These are phyloP conservation scores for Pichia cabralensis DNA, from an alignment of 805 yeast species.

Conservation along the genomic window DNA sequence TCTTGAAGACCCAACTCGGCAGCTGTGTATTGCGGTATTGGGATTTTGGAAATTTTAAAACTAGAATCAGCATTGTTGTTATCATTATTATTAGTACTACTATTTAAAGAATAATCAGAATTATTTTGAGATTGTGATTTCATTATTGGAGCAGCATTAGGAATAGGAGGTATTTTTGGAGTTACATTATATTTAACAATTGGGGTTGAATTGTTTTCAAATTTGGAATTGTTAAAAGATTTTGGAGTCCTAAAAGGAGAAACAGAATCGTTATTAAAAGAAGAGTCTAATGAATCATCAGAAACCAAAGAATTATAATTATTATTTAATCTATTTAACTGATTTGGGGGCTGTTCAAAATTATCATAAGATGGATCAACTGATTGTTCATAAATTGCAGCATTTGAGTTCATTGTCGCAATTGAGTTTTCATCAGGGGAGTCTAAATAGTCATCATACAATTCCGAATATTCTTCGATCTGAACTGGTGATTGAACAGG, in stretches of 20 bases:
- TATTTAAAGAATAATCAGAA: no score
- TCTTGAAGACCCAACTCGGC: no score
- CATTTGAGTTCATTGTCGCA: conserved; percentile 5
- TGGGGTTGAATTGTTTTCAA: conserved; percentile 4
- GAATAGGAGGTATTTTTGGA: background rate
- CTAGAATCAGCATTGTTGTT: no score
- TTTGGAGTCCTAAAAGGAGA: conserved; percentile 2
- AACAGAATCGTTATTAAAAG: conserved; percentile 1
- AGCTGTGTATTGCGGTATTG: no score
- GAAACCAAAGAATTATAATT: background rate
- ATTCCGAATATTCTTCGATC: conserved; percentile 17
- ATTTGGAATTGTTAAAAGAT: background rate
- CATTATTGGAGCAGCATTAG: background rate
- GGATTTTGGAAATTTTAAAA: no score
- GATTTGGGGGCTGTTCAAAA: background rate
- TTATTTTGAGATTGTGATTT: no score
- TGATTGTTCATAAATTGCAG: conserved; percentile 9
- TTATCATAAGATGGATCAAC: conserved; percentile 3
- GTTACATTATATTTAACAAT: background rate
- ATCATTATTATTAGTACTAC: background rate
- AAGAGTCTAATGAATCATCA: conserved; percentile 8
- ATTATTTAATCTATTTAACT: background rate
- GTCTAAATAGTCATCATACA: conserved; percentile 22
- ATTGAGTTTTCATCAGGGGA: conserved; percentile 6
- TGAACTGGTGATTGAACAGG: no score